These are phyloP conservation scores for Melampsora medusae DNA, from an alignment of 1,284 basidiomycete genomes.

Conservation along the genomic window DNA sequence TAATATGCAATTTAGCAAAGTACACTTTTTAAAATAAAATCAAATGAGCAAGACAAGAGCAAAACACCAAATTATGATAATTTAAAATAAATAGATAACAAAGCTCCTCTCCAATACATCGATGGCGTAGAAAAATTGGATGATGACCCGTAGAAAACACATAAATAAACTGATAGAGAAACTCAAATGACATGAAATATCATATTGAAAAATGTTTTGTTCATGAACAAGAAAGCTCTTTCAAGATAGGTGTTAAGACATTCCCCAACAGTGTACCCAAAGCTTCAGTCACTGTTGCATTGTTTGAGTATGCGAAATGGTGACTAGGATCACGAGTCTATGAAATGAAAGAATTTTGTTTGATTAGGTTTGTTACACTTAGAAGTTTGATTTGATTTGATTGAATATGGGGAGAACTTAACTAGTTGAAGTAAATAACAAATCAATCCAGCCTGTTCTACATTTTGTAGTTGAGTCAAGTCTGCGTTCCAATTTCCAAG, in stretches of 20 bases:
- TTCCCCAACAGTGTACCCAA: background rate
- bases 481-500: conserved; percentile 1
- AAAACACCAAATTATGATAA: too few relatives aligned
- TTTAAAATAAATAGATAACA: too few relatives aligned
- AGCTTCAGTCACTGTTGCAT: background rate
- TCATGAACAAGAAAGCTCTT: conserved; percentile 4
- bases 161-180: too few relatives aligned
- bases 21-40: too few relatives aligned
- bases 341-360: background rate
- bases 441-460: background rate
- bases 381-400: background rate
- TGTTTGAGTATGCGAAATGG: background rate
- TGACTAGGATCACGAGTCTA: background rate
- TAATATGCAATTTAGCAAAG: too few relatives aligned
- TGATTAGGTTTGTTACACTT: background rate
- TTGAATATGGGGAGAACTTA: background rate
- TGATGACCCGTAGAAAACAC: too few relatives aligned
- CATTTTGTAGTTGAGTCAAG: background rate
- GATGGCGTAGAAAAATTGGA: too few relatives aligned
- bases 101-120: too few relatives aligned
- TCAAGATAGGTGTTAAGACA: background rate
- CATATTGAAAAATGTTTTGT: too few relatives aligned
- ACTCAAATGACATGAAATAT: too few relatives aligned
- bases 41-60: too few relatives aligned
- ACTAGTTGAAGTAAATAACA: conserved; percentile 6